Percentiles rank a stretch among this genome's conserved stretches.
phyloP scores from a whole-genome alignment of 1,284 basidiomycete species.

The Nidula niveotomentosa region DNA sequence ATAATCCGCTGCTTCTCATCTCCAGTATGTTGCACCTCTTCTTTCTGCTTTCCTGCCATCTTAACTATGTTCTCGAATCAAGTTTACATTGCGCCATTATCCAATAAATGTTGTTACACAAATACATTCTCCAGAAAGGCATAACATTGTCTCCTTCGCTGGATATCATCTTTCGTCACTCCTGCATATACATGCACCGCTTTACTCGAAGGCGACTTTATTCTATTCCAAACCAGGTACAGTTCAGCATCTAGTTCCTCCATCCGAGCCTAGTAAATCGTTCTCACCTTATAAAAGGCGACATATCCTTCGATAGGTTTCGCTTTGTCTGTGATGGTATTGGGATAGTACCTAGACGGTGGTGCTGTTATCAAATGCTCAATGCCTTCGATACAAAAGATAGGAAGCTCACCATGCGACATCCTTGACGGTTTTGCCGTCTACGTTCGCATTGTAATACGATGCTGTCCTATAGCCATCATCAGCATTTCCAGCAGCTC shows the following conservation, averaged over 20 bases:
- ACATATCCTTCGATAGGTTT: slow-evolving; percentile 57
- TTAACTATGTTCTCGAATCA: too few relatives aligned
- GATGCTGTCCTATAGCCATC: slow-evolving; percentile 47
- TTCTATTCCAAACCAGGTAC: neutral
- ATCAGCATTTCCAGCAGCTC: slow-evolving; percentile 4
- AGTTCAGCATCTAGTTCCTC: neutral
- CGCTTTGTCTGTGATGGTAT: slow-evolving; percentile 46
- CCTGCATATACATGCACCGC: neutral
- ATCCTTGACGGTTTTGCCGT: slow-evolving; percentile 49
- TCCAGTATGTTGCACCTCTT: too few relatives aligned
- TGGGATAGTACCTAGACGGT: slow-evolving; percentile 57
- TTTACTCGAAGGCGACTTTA: slow-evolving; percentile 1
- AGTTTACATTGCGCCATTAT: too few relatives aligned
- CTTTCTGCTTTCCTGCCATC: too few relatives aligned
- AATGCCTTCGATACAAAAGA: neutral
- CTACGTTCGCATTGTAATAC: slow-evolving; percentile 56
- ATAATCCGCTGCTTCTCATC: too few relatives aligned
- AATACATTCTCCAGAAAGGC: too few relatives aligned
- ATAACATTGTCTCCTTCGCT: too few relatives aligned
- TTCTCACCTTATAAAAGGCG: slow-evolving; percentile 63
- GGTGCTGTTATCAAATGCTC: neutral
- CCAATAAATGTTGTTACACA: too few relatives aligned
- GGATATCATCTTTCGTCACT: too few relatives aligned
- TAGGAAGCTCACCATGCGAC: slow-evolving; percentile 53
- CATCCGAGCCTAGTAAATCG: neutral